Base-by-base conservation (phyloP, 495 filamentous ascomycete species). In the Rhizodiscina lignyota region DNA sequence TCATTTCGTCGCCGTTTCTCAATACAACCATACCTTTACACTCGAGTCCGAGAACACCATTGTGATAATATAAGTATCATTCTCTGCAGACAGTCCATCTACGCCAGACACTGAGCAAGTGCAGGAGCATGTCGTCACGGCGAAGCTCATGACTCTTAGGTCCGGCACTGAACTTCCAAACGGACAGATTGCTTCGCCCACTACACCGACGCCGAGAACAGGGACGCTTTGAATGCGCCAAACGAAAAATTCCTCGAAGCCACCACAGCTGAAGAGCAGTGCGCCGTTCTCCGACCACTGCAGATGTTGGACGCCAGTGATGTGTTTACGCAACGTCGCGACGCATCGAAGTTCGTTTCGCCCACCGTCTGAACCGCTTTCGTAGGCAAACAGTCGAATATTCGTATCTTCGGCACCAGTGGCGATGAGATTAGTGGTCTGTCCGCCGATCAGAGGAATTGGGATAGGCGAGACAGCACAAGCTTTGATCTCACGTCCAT, bases 381-480 rank as follows among this genome's bases (percentile, higher is more conserved):
- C 28, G 29, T 38, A 56, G n/a, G 52, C 45, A 57, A 70, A 81
- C 18, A 96, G 66, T 15, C 80, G 70, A 39, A 96, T 77, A 0
- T 68, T 60, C 0, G 91, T 96, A 45, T 96, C 89, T 55, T 96
- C 89, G 0, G 83, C 78, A 0, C 80, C 89, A 0, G 87, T 96
- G 1, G 81, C 86, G 26, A 93, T 53, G 13, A 75, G 19, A 21
- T n/a, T n/a, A n/a, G n/a, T n/a, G n/a, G n/a, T n/a, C n/a, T n/a
- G n/a, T n/a, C n/a, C n/a, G n/a, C n/a, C n/a, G n/a, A n/a, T n/a
- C n/a, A n/a, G n/a, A n/a, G n/a, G n/a, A n/a, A n/a, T n/a, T 18
- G 1, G 2, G 17, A 4, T 11, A 11, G 49, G 54, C 3, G 56
- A 65, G 4, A 74, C 49, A n/a, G 80, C 72, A 40, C 76, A 59